phyloP scores from a whole-genome alignment of 805 yeast genomes.

The Maudiozyma turicensis region DNA sequence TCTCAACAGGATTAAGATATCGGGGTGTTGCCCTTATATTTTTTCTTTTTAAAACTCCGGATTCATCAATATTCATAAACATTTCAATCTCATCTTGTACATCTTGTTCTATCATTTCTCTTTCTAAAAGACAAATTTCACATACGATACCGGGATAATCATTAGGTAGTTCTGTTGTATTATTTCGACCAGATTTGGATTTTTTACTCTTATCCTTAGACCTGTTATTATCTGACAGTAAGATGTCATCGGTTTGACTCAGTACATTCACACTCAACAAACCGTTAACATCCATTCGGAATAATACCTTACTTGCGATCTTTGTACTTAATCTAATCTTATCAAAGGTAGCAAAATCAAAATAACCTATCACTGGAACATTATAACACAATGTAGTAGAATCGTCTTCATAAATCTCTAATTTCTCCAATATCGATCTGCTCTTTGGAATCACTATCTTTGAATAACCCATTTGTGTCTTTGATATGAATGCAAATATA shows the following conservation, averaged over 20 bases:
- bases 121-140: conserved; percentile 31
- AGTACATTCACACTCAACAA: conserved; percentile 38
- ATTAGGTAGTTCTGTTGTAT: conserved; percentile 20
- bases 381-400: conserved; percentile 16
- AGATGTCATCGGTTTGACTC: conserved; percentile 28
- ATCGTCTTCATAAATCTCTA: conserved; percentile 32
- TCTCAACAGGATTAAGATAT: not conserved
- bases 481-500: conserved; percentile 44
- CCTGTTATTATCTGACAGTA: conserved; percentile 15
- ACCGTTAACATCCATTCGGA: conserved; percentile 47
- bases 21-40: not conserved
- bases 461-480: conserved; percentile 65
- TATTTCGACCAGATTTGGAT: not conserved
- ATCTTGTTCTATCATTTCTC: conserved; percentile 20
- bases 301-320: conserved; percentile 42
- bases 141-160: conserved; percentile 35
- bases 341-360: conserved; percentile 40
- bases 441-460: conserved; percentile 59
- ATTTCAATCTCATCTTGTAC: conserved; percentile 18
- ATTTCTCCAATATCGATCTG: conserved; percentile 49
- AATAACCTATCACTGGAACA: conserved; percentile 35
- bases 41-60: conserved; percentile 3
- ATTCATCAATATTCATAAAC: conserved; percentile 17
- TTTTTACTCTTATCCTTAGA: not conserved
- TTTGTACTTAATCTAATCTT: conserved; percentile 40